These are phyloP conservation scores for Aspergillus vadensis DNA, from an alignment of 2,329 filamentous ascomycete genomes.

Conservation along the genomic window DNA sequence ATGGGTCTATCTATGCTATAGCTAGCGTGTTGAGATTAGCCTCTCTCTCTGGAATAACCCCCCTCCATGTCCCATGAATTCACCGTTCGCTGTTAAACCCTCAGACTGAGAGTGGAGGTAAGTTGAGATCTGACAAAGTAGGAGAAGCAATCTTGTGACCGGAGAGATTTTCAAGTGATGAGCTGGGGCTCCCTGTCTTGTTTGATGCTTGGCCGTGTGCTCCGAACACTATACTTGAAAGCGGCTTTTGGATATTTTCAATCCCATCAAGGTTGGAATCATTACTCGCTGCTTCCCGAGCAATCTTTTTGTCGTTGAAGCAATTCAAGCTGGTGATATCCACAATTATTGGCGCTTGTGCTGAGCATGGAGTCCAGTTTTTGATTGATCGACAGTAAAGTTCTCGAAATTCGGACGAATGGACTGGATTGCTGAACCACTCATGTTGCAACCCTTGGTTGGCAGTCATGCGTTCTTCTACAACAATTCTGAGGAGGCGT, in stretches of 20 bases:
- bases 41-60: neutral
- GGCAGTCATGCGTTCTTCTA: constrained; percentile 53
- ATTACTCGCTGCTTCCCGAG: neutral
- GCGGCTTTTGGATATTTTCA: neutral
- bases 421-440: constrained; percentile 59
- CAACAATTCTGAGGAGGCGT: constrained; percentile 54
- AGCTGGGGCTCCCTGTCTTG: neutral
- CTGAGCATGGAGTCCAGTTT: constrained; percentile 52
- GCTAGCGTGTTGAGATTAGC: neutral
- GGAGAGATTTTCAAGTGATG: neutral
- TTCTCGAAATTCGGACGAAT: constrained; percentile 51
- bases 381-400: constrained; percentile 53
- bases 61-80: neutral
- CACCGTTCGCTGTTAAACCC: neutral
- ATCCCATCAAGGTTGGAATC: neutral
- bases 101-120: neutral
- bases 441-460: constrained; percentile 55
- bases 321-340: constrained; percentile 8
- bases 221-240: neutral
- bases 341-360: constrained; percentile 14
- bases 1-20: neutral
- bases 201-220: neutral
- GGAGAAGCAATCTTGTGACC: neutral
- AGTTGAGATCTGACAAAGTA: neutral
- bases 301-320: neutral